Evolutionary conservation across 306 rosid genomes (phyloP).

Genomic region (Echinosophora koreensis): DNA sequence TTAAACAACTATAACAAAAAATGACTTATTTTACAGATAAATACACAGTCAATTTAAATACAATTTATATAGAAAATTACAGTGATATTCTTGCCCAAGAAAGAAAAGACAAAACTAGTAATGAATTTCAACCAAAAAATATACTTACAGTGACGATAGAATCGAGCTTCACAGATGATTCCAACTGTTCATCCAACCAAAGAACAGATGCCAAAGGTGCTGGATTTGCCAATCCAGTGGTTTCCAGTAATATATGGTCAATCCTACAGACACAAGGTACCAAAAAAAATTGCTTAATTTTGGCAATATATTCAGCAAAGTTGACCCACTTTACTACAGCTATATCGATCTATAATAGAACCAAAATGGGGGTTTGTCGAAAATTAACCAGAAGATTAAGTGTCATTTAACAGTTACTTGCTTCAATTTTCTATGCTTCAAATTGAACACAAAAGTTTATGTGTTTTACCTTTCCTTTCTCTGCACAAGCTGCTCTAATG

Average conservation of each 20-base stretch:
- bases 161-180: conserved; percentile 83
- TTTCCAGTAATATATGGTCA: conserved; percentile 94
- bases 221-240: conserved; percentile 98
- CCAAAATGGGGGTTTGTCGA: conserved; percentile 13
- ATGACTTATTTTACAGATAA: conserved; percentile 1
- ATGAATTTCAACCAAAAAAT: conserved; percentile 11
- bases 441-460: conserved; percentile 8
- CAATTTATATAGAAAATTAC: background rate
- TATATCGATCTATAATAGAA: background rate
- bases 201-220: conserved; percentile 96
- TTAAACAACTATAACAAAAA: background rate
- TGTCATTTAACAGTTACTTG: background rate
- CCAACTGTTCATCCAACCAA: conserved; percentile 98
- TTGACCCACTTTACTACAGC: background rate
- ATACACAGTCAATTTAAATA: background rate
- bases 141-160: conserved; percentile 87
- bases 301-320: conserved; percentile 25
- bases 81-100: background rate
- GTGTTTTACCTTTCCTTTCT: conserved; percentile 78
- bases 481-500: conserved; percentile 91
- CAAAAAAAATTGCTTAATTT: conserved; percentile 16
- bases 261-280: conserved; percentile 58
- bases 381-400: background rate
- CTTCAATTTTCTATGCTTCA: conserved; percentile 18
- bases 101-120: background rate